phyloP scores from a whole-genome alignment of 306 rosid genomes.

The Fragaria vesca region DNA sequence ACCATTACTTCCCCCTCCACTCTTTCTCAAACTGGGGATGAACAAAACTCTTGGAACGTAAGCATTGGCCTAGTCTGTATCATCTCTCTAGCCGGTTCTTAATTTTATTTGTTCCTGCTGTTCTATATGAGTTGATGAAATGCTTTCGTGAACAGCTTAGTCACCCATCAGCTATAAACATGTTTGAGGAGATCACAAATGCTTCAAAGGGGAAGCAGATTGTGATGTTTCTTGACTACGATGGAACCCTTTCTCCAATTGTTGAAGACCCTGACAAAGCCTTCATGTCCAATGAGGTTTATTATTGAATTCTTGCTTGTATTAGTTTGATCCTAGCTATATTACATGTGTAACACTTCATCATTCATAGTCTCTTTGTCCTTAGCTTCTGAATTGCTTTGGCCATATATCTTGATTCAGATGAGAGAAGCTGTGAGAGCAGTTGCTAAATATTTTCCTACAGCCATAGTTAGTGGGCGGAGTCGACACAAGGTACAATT shows the following conservation, averaged over 20 bases:
- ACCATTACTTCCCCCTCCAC: slow-evolving; percentile 12
- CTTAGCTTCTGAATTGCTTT: background rate
- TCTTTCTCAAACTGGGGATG: slow-evolving; percentile 41
- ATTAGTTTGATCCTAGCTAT: background rate
- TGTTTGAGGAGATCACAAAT: slow-evolving; percentile 55
- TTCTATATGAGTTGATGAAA: background rate
- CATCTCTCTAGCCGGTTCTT: too few species aligned
- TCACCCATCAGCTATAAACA: slow-evolving; percentile 73
- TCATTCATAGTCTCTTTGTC: background rate
- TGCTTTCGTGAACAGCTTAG: slow-evolving; percentile 37
- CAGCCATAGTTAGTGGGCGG: slow-evolving; percentile 92
- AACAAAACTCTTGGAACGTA: slow-evolving; percentile 55
- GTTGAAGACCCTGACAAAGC: slow-evolving; percentile 89
- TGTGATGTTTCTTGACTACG: slow-evolving; percentile 83
- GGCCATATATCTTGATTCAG: slow-evolving; percentile 38
- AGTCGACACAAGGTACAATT: slow-evolving; percentile 73
- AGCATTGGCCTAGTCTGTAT: slow-evolving; percentile 18
- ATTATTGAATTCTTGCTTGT: background rate
- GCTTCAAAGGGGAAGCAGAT: slow-evolving; percentile 63
- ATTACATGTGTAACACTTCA: background rate
- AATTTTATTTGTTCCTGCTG: background rate
- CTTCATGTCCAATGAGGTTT: slow-evolving; percentile 80
- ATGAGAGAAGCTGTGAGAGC: slow-evolving; percentile 74
- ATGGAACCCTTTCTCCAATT: slow-evolving; percentile 93
- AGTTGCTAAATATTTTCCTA: slow-evolving; percentile 73